Conservation (phyloP, 2,329 filamentous ascomycete genomes). For the Cordyceps farinosa region DNA sequence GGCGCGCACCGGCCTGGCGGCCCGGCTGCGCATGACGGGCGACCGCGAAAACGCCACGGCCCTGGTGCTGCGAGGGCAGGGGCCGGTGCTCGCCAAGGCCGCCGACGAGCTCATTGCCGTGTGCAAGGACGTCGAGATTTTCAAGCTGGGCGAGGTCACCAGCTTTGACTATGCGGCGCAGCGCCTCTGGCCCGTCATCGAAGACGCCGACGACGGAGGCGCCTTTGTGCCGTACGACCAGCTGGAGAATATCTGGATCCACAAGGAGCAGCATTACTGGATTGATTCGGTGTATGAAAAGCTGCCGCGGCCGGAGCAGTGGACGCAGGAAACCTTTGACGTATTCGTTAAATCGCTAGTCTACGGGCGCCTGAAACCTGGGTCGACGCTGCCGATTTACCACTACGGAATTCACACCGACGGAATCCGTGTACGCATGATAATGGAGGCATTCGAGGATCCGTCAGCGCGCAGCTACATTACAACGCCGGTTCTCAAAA, state of each 20-base stretch:
- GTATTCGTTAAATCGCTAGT: slow-evolving; percentile 41
- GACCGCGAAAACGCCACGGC: slow-evolving; percentile 31
- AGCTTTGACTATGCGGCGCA: slow-evolving; percentile 33
- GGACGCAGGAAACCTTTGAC: slow-evolving; percentile 42
- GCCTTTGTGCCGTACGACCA: slow-evolving; percentile 24
- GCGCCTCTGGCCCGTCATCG: slow-evolving; percentile 36
- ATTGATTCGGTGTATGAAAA: slow-evolving; percentile 36
- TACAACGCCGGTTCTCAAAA: slow-evolving; percentile 40
- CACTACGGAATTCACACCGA: slow-evolving; percentile 33
- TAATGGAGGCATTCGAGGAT: slow-evolving; percentile 39
- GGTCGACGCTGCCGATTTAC: slow-evolving; percentile 36
- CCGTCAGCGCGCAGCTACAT: slow-evolving; percentile 32
- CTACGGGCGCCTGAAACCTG: slow-evolving; percentile 34
- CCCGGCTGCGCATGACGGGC: slow-evolving; percentile 32
- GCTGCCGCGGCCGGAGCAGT: slow-evolving; percentile 36
- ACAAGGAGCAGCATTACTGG: slow-evolving; percentile 31
- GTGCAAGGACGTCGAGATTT: slow-evolving; percentile 32
- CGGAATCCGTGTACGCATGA: slow-evolving; percentile 35
- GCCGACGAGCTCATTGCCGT: slow-evolving; percentile 32
- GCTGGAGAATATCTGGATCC: slow-evolving; percentile 32
- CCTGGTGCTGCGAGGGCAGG: slow-evolving; percentile 32
- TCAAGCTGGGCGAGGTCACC: slow-evolving; percentile 35
- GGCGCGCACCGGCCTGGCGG: slow-evolving; percentile 31
- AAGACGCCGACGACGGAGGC: slow-evolving; percentile 23
- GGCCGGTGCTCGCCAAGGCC: slow-evolving; percentile 30